These are phyloP conservation scores for Eucommia ulmoides DNA, from an alignment of 257 asterid genomes.

Conservation along the genomic window DNA sequence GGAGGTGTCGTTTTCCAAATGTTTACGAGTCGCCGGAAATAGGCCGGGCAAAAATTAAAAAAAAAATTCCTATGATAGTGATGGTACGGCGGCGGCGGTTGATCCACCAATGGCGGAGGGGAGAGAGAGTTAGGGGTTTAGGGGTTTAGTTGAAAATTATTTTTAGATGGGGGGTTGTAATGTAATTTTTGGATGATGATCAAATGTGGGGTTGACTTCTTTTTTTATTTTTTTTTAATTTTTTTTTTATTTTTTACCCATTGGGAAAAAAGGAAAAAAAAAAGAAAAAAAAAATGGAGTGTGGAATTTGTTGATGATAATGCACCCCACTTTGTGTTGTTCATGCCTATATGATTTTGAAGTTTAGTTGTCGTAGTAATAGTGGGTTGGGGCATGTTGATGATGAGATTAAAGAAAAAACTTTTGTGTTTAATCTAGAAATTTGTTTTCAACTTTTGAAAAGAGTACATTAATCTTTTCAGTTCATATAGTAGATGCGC, in stretches of 20 bases:
- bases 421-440: too few species aligned
- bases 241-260: too few species aligned
- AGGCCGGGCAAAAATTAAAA: too few species aligned
- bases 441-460: too few species aligned
- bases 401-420: constrained; percentile 20
- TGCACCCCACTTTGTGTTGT: constrained; percentile 74
- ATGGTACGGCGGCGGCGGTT: constrained; percentile 8
- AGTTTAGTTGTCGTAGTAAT: constrained; percentile 27
- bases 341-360: constrained; percentile 76
- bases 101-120: constrained; percentile 16
- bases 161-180: background rate
- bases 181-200: background rate
- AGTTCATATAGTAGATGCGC: too few species aligned
- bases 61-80: background rate
- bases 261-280: background rate
- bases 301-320: constrained; percentile 55
- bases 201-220: background rate
- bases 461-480: too few species aligned
- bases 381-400: constrained; percentile 28
- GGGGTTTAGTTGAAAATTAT: constrained; percentile 15
- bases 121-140: constrained; percentile 15
- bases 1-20: constrained; percentile 71
- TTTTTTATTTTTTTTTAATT: too few species aligned
- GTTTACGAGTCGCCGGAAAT: constrained; percentile 41
- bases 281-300: constrained; percentile 16